Percentiles rank a stretch among this genome's conserved stretches.
phyloP scores from a whole-genome alignment of 2,329 filamentous ascomycete genomes.

The Arthrobotrys conoides region DNA sequence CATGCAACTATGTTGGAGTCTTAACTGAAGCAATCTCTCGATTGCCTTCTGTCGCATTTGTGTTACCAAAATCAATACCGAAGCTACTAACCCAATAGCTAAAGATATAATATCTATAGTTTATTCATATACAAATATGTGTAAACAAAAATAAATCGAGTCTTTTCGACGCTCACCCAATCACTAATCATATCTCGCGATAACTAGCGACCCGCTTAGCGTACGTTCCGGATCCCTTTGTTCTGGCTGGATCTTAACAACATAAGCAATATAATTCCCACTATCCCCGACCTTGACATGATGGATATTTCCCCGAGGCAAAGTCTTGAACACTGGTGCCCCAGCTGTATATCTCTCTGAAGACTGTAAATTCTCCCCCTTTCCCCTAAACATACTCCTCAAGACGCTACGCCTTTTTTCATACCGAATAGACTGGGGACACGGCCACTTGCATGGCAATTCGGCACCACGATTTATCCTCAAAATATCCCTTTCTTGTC shows the following conservation, averaged over 20 bases:
- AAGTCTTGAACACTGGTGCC: background rate
- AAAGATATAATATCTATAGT: too few relatives aligned
- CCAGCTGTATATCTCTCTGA: background rate
- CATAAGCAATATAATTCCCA: slow-evolving; percentile 42
- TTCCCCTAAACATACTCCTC: slow-evolving; percentile 26
- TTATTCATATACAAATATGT: too few relatives aligned
- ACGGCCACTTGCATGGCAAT: slow-evolving; percentile 19
- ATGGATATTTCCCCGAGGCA: slow-evolving; percentile 29
- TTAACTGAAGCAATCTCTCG: too few relatives aligned
- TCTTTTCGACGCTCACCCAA: background rate
- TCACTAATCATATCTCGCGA: slow-evolving; percentile 35
- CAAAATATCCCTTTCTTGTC: slow-evolving; percentile 3
- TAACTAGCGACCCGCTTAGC: slow-evolving; percentile 18
- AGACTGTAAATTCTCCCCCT: background rate
- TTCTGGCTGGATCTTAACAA: background rate
- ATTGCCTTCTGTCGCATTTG: too few relatives aligned
- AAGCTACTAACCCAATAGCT: too few relatives aligned
- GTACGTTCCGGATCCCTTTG: background rate
- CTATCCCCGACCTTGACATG: slow-evolving; percentile 50
- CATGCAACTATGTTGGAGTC: too few relatives aligned
- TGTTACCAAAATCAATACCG: too few relatives aligned
- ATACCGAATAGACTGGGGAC: slow-evolving; percentile 5
- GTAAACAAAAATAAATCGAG: too few relatives aligned
- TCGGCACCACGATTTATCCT: slow-evolving; percentile 2
- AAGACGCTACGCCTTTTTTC: slow-evolving; percentile 41